Evolutionary conservation across 495 filamentous ascomycete genomes (phyloP).

Genomic region (Neurospora sp.): DNA sequence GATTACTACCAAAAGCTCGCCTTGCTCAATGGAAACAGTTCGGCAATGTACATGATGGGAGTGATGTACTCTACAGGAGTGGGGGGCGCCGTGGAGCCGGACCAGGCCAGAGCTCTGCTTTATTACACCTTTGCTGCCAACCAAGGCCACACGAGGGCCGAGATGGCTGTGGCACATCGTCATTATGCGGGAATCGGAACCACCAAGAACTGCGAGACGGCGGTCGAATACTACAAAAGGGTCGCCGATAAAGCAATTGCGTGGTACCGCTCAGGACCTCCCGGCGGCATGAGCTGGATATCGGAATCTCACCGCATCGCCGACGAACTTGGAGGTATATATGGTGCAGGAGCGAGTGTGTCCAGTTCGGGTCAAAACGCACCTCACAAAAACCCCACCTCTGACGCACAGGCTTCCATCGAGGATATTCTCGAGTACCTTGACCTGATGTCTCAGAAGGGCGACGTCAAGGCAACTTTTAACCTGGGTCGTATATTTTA

Average conservation of each 20-base stretch:
- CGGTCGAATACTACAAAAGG: conserved; percentile 78
- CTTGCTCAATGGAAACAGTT: conserved; percentile 68
- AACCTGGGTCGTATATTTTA: conserved; percentile 83
- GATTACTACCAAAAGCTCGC: conserved; percentile 71
- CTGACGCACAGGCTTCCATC: conserved; percentile 68
- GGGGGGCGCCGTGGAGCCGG: conserved; percentile 67
- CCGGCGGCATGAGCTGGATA: conserved; percentile 71
- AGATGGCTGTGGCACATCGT: conserved; percentile 90
- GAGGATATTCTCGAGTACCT: conserved; percentile 94
- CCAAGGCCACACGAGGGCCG: conserved; percentile 68
- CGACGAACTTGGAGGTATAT: conserved; percentile 86
- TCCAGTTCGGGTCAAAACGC: conserved; percentile 83
- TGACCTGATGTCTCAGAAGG: conserved; percentile 87
- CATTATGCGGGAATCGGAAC: conserved; percentile 79
- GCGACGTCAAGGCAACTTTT: conserved; percentile 85
- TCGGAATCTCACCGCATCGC: conserved; percentile 69
- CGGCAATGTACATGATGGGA: conserved; percentile 90
- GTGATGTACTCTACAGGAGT: conserved; percentile 95
- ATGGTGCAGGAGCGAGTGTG: conserved; percentile 89
- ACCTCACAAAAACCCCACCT: conserved; percentile 54
- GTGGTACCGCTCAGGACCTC: conserved; percentile 79
- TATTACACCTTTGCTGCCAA: conserved; percentile 94
- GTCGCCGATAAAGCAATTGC: conserved; percentile 89
- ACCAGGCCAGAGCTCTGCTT: conserved; percentile 85
- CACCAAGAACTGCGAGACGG: conserved; percentile 74